Evolutionary conservation across 352 stramenopile genomes (phyloP).

Genomic region (Phytophthora idaei): DNA sequence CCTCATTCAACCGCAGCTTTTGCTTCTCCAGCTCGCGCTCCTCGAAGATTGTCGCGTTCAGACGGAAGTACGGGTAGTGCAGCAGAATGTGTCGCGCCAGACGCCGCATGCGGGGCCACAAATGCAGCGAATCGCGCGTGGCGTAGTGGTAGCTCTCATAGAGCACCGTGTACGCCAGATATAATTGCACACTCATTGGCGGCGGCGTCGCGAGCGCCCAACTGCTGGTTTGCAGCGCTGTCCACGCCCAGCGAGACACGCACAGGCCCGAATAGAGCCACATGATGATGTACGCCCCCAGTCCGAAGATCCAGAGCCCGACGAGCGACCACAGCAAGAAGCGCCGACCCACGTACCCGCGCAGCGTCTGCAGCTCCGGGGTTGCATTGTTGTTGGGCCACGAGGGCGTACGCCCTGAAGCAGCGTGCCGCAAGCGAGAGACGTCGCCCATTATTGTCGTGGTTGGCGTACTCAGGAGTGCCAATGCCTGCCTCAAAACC

Average conservation of each 20-base stretch:
- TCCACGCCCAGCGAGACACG: slow-evolving; percentile 10
- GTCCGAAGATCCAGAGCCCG: slow-evolving; percentile 34
- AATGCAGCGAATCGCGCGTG: slow-evolving; percentile 29
- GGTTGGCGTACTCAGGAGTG: not conserved
- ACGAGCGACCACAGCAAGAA: slow-evolving; percentile 34
- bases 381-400: slow-evolving; percentile 38
- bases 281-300: slow-evolving; percentile 27
- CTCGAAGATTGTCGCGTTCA: slow-evolving; percentile 53
- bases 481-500: not conserved
- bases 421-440: slow-evolving; percentile 11
- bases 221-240: slow-evolving; percentile 9
- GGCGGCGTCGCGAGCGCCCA: slow-evolving; percentile 13
- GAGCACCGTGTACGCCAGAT: slow-evolving; percentile 38
- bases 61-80: slow-evolving; percentile 56
- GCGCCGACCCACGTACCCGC: slow-evolving; percentile 17
- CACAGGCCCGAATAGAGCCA: slow-evolving; percentile 27
- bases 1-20: slow-evolving; percentile 4
- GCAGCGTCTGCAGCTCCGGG: slow-evolving; percentile 23
- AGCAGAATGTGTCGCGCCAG: slow-evolving; percentile 52
- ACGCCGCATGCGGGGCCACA: slow-evolving; percentile 51
- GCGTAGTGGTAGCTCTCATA: slow-evolving; percentile 55
- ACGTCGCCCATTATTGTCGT: slow-evolving; percentile 5
- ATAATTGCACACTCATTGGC: slow-evolving; percentile 29
- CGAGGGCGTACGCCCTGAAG: slow-evolving; percentile 4
- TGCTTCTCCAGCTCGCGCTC: slow-evolving; percentile 31